Conservation (phyloP, 1,284 basidiomycete genomes). For the Vanrija sp. region DNA sequence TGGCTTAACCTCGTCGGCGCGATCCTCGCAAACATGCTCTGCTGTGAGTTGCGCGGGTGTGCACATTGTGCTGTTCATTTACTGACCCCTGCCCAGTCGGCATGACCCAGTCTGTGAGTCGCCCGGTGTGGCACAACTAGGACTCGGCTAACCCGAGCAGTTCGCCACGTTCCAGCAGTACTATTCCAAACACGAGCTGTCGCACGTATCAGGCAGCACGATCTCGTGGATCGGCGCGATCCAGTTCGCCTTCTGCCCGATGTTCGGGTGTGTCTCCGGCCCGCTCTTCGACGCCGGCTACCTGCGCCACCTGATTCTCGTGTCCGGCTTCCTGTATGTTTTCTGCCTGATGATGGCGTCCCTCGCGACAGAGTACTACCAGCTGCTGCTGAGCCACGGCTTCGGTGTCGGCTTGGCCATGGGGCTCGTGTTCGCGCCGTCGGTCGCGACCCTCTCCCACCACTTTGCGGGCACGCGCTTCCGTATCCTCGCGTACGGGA, state of each 20-base stretch:
- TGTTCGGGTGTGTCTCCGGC: constrained; percentile 53
- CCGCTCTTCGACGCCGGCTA: constrained; percentile 62
- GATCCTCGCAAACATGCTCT: constrained; percentile 30
- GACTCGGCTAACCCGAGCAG: background rate
- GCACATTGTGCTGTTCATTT: constrained; percentile 17
- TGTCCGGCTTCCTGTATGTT: constrained; percentile 54
- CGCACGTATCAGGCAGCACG: constrained; percentile 15
- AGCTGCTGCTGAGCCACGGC: constrained; percentile 38
- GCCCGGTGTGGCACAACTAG: constrained; percentile 1
- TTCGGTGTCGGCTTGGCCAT: constrained; percentile 30
- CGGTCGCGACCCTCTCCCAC: constrained; percentile 54
- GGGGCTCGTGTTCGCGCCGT: constrained; percentile 55
- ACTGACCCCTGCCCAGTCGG: constrained; percentile 24
- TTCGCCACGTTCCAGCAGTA: constrained; percentile 36
- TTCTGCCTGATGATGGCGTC: constrained; percentile 57
- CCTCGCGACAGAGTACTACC: constrained; percentile 59
- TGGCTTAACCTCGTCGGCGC: constrained; percentile 12
- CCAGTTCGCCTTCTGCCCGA: constrained; percentile 56
- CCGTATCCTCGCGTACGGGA: constrained; percentile 36
- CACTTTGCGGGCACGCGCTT: constrained; percentile 51
- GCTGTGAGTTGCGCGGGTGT: constrained; percentile 26
- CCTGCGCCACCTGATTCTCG: constrained; percentile 53
- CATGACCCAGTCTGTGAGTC: constrained; percentile 33
- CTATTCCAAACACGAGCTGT: constrained; percentile 22
- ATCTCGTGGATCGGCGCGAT: constrained; percentile 70